Percentiles rank a stretch among this genome's conserved stretches.
These are phyloP conservation scores for Fusarium nelsonii DNA, from an alignment of 2,329 filamentous ascomycete genomes.

Conservation along the genomic window DNA sequence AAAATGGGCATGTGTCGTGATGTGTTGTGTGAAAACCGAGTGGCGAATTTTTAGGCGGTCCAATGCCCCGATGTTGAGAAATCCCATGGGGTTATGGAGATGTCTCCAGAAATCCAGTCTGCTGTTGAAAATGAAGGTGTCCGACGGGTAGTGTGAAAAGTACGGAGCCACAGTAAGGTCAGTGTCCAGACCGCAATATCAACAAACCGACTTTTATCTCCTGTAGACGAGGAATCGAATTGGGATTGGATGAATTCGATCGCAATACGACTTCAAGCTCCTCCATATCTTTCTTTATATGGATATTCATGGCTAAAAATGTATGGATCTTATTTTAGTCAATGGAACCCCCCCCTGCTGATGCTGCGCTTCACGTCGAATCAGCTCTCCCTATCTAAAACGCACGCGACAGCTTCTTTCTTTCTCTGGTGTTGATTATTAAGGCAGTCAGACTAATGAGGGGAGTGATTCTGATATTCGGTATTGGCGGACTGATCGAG, in stretches of 20 bases:
- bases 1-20: slow-evolving; percentile 14
- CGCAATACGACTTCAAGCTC: slow-evolving; percentile 16
- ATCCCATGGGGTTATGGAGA: slow-evolving; percentile 27
- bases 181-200: not conserved
- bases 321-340: slow-evolving; percentile 12
- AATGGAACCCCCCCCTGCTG: slow-evolving; percentile 19
- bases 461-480: slow-evolving; percentile 7
- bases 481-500: slow-evolving; percentile 10
- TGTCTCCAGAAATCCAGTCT: slow-evolving; percentile 2
- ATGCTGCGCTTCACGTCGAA: slow-evolving; percentile 27
- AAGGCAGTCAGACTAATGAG: slow-evolving; percentile 9
- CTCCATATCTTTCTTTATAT: slow-evolving; percentile 16
- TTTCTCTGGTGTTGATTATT: slow-evolving; percentile 3
- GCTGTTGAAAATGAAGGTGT: slow-evolving; percentile 5
- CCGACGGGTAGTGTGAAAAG: slow-evolving; percentile 2
- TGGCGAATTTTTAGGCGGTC: slow-evolving; percentile 20
- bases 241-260: slow-evolving; percentile 17
- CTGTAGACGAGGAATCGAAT: not conserved
- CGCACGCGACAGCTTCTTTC: slow-evolving; percentile 32
- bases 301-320: not conserved
- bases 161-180: slow-evolving; percentile 1
- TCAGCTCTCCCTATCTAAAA: slow-evolving; percentile 26
- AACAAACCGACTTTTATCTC: not conserved
- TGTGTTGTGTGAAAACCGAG: slow-evolving; percentile 21
- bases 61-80: slow-evolving; percentile 9